Percentiles rank a stretch among this genome's conserved stretches.
phyloP scores from a whole-genome alignment of 352 stramenopile species.

The Elongisporangium prolatum region DNA sequence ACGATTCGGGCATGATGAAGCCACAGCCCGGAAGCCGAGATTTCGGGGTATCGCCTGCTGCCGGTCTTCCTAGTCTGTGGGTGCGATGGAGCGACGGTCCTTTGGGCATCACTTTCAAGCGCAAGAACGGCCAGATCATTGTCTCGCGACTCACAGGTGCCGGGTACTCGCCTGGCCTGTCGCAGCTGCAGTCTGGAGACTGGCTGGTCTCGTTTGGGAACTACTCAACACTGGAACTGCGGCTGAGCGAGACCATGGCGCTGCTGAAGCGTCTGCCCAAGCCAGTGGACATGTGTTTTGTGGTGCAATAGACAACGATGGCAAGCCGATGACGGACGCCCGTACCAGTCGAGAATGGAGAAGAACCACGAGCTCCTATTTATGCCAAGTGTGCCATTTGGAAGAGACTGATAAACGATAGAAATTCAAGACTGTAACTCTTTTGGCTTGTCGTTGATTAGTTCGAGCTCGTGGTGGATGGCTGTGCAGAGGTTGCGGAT shows the following conservation, averaged over 20 bases:
- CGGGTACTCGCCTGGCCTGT: conserved; percentile 54
- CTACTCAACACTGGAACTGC: conserved; percentile 48
- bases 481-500: not conserved
- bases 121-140: conserved; percentile 71
- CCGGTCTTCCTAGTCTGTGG: conserved; percentile 20
- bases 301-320: conserved; percentile 41
- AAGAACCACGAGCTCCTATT: not conserved
- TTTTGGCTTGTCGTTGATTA: not conserved
- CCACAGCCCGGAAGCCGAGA: conserved; percentile 8
- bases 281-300: conserved; percentile 75
- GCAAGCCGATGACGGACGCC: not conserved
- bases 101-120: conserved; percentile 78
- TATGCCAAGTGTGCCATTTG: not conserved
- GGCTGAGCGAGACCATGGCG: conserved; percentile 76
- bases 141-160: conserved; percentile 71
- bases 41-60: not conserved
- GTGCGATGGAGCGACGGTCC: conserved; percentile 69
- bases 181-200: conserved; percentile 63
- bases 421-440: not conserved
- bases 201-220: conserved; percentile 79
- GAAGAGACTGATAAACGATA: not conserved
- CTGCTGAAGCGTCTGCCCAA: conserved; percentile 73
- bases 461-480: not conserved
- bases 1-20: conserved; percentile 62
- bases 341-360: not conserved